Conservation (phyloP, 2,329 filamentous ascomycete genomes). For the Sclerotinia spermophila region DNA sequence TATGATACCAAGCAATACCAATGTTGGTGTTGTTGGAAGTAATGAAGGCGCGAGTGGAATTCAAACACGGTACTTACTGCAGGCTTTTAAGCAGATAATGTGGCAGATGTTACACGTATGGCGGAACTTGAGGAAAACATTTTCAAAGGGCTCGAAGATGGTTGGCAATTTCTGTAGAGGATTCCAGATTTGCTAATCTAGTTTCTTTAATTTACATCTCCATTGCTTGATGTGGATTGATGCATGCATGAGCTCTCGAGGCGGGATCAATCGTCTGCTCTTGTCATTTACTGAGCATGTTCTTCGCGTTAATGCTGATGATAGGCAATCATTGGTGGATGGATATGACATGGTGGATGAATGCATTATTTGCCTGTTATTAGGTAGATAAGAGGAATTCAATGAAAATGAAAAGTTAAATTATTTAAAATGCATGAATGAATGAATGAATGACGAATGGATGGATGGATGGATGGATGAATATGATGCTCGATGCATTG, state of each 20-base stretch:
- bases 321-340: not conserved
- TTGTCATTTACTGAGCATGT: not conserved
- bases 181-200: not conserved
- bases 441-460: not conserved
- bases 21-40: not conserved
- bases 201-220: not conserved
- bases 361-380: not conserved
- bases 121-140: not conserved
- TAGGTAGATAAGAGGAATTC: not conserved
- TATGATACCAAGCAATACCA: not conserved
- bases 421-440: not conserved
- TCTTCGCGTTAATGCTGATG: not conserved
- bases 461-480: not conserved
- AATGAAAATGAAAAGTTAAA: not conserved
- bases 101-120: not conserved
- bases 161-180: slow-evolving; percentile 4
- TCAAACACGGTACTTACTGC: not conserved
- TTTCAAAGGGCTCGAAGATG: not conserved
- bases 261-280: too few species aligned
- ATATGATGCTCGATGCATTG: not conserved
- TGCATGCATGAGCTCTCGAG: not conserved
- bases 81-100: not conserved
- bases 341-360: not conserved
- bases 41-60: not conserved
- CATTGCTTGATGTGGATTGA: not conserved